Evolutionary conservation across 1,284 basidiomycete species (phyloP), one percentile per base, ranked within the genome.

Genomic region (Cryptococcus sp.): DNA sequence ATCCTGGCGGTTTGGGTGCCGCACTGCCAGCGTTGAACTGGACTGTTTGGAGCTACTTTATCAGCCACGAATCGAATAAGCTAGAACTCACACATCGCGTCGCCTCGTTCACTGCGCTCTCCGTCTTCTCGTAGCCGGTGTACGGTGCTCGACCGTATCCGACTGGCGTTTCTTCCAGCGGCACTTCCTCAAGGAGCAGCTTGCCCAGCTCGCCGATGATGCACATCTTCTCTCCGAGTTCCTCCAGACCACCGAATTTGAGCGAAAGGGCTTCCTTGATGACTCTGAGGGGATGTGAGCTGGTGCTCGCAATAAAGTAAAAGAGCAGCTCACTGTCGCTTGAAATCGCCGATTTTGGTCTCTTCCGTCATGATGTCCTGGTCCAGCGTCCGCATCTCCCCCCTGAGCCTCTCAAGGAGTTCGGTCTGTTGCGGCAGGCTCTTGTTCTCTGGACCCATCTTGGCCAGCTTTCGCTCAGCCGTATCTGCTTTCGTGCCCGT

Each of bases 391-490:
- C 88, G 81, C 60, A 95, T 95, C 72, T 95, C 89, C 27, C 87
- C 86, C 45, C 88, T 84, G 42, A 95, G 80, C 17, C 82, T 82
- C 70, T 88, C 88, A 57, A 97, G 80, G 4, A 83, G 77, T 25
- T 92, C 88, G 0, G 87, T 90, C 78, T 96, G 93, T 60, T 81
- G 73, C 19, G 82, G 80, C 39, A 93, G 79, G 69, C 90, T 89
- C 82, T 96, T 97, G 81, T 96, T 88, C 78, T 93, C 92, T 0
- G 90, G 84, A 53, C 85, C 86, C 93, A 96, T 96, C 81, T 89
- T 95, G 73, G 84, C 85, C 25, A 97, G 83, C 76, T 93, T 95
- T 81, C 84, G 89, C 73, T 96, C 93, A 0, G 91, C 91, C n/a
- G 84, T 77, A 60, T 96, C 93, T 0, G 92, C 90, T 62, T 89